Conservation (phyloP, 148 eudicot species). For the Rhododendron henanense region DNA sequence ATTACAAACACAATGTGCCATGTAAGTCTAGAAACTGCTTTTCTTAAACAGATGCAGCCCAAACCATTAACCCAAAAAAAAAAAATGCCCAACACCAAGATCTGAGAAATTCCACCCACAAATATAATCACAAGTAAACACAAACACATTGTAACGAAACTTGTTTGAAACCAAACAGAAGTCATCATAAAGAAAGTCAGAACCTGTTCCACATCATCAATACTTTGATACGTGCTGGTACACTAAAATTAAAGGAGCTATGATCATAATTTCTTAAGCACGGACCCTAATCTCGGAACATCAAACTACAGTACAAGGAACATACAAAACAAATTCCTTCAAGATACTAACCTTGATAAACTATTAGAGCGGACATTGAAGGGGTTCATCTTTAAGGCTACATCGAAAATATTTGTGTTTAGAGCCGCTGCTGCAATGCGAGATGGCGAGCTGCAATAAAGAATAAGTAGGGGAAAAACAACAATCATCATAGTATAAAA, state of each 20-base stretch:
- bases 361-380: constrained; percentile 38
- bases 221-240: background rate
- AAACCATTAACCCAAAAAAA: background rate
- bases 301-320: background rate
- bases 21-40: background rate
- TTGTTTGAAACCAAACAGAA: background rate
- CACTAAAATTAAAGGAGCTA: background rate
- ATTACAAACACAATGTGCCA: background rate
- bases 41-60: background rate
- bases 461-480: background rate
- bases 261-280: background rate
- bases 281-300: background rate
- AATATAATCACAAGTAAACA: background rate
- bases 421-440: constrained; percentile 47
- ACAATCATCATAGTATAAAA: constrained; percentile 4
- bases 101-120: background rate
- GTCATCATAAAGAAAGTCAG: background rate
- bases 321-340: constrained; percentile 1
- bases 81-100: background rate
- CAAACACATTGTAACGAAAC: background rate
- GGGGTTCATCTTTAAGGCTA: constrained; percentile 49
- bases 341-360: constrained; percentile 56
- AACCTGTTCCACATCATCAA: background rate
- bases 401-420: constrained; percentile 77
- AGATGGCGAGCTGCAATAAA: constrained; percentile 68